These are phyloP conservation scores for Colletotrichum sp. DNA, from an alignment of 2,329 filamentous ascomycete genomes.

Conservation along the genomic window DNA sequence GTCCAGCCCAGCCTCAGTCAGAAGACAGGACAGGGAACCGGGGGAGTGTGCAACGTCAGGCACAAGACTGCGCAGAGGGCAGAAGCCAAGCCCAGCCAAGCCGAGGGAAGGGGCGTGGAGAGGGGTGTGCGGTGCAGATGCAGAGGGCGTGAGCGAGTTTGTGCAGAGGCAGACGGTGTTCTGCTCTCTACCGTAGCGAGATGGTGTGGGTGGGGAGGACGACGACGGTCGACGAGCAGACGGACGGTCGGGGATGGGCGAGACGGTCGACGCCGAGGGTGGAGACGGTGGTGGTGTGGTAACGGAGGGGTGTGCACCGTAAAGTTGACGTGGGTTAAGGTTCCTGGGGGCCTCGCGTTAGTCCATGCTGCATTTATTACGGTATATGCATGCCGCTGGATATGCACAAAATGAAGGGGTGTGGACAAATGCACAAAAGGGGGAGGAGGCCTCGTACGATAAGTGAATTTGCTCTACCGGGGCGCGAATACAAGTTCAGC, in stretches of 20 bases:
- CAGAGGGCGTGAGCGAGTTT: not conserved
- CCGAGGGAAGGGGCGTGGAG: not conserved
- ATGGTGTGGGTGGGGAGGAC: not conserved
- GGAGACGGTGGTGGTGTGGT: not conserved
- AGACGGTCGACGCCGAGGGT: not conserved
- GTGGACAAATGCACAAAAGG: not conserved
- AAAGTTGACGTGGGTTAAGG: not conserved
- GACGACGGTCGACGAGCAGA: not conserved
- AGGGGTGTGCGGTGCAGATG: not conserved
- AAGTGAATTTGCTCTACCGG: not conserved
- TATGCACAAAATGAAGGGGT: not conserved
- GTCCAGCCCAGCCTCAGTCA: slow-evolving; percentile 5
- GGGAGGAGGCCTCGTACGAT: not conserved
- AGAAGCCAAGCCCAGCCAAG: slow-evolving; percentile 13
- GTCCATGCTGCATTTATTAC: not conserved
- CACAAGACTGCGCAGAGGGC: slow-evolving; percentile 6
- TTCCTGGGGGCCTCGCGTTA: not conserved
- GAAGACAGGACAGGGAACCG: slow-evolving; percentile 6
- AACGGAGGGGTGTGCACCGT: not conserved
- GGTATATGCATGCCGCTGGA: not conserved
- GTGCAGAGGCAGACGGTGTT: not conserved
- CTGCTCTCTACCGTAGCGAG: not conserved
- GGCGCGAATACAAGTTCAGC: not conserved
- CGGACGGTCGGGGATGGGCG: not conserved
- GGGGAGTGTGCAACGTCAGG: slow-evolving; percentile 10